Percentiles rank a stretch among this genome's conserved stretches.
Evolutionary conservation across 495 filamentous ascomycete species (phyloP).

Genomic region (Pyrenula massariospora): DNA sequence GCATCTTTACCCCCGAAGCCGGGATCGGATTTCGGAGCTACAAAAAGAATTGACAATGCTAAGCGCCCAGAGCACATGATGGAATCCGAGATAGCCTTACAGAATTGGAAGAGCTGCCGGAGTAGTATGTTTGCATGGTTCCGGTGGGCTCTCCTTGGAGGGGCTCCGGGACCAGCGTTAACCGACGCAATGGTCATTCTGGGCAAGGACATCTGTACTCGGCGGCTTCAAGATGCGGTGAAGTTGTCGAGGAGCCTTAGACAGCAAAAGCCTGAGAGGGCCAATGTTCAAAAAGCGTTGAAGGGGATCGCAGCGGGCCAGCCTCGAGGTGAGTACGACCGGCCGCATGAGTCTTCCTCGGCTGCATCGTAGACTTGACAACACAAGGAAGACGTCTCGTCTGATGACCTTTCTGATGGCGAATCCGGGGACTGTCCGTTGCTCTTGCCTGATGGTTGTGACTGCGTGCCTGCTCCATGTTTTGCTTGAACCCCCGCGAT

Average conservation of each 20-base stretch:
- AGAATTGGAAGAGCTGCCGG: constrained; percentile 25
- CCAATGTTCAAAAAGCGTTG: too few species aligned
- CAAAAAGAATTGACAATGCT: constrained; percentile 1
- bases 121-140: constrained; percentile 42
- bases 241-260: constrained; percentile 10
- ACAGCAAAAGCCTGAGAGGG: neutral
- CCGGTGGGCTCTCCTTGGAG: constrained; percentile 54
- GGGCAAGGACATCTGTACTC: constrained; percentile 46
- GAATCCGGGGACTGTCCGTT: too few species aligned
- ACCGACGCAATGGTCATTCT: constrained; percentile 48
- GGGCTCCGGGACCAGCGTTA: constrained; percentile 45
- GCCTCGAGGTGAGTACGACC: too few species aligned
- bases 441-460: too few species aligned
- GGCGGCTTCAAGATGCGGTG: constrained; percentile 39
- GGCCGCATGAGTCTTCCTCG: too few species aligned
- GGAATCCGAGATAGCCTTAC: constrained; percentile 4
- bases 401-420: too few species aligned
- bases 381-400: too few species aligned
- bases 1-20: constrained; percentile 5
- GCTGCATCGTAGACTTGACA: too few species aligned
- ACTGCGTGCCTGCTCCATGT: too few species aligned
- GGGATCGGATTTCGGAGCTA: neutral
- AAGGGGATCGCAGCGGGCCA: too few species aligned
- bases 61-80: too few species aligned
- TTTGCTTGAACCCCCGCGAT: too few species aligned